Conservation (phyloP, 2,329 filamentous ascomycete genomes). For the Malbranchea cinnamomea region DNA sequence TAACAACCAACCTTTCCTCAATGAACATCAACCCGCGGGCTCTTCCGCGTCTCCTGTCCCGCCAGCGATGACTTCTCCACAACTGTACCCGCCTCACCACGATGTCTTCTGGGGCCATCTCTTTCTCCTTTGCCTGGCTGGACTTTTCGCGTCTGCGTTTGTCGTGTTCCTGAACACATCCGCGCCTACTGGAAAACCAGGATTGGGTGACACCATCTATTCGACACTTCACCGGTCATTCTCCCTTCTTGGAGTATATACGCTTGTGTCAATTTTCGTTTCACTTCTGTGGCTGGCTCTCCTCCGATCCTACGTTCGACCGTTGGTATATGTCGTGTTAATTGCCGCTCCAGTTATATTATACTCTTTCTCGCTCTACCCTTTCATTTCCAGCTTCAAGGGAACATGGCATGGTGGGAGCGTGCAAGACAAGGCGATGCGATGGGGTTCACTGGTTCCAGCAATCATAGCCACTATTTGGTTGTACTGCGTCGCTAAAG, state of each 20-base stretch:
- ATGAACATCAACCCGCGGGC: conserved; percentile 32
- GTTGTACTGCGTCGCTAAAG: conserved; percentile 69
- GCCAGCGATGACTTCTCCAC: conserved; percentile 41
- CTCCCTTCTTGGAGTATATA: conserved; percentile 79
- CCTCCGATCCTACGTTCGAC: conserved; percentile 71
- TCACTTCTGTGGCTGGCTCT: conserved; percentile 83
- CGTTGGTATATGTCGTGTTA: conserved; percentile 66
- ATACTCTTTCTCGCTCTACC: conserved; percentile 79
- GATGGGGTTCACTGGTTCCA: conserved; percentile 69
- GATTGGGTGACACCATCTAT: conserved; percentile 84
- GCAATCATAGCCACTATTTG: conserved; percentile 59
- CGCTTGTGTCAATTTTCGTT: conserved; percentile 73
- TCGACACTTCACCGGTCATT: conserved; percentile 75
- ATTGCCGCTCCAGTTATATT: conserved; percentile 75
- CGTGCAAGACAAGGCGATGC: conserved; percentile 78
- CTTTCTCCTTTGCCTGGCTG: conserved; percentile 70
- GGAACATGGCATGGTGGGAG: conserved; percentile 58
- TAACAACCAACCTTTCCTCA: conserved; percentile 34
- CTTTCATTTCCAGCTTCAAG: conserved; percentile 78
- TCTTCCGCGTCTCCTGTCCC: conserved; percentile 40
- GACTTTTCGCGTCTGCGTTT: conserved; percentile 75
- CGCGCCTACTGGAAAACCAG: conserved; percentile 46
- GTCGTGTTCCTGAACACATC: conserved; percentile 83
- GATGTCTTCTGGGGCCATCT: conserved; percentile 87
- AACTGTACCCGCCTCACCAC: conserved; percentile 60